These are phyloP conservation scores for Cyamopsis tetragonoloba DNA, from an alignment of 306 rosid genomes.

Conservation along the genomic window DNA sequence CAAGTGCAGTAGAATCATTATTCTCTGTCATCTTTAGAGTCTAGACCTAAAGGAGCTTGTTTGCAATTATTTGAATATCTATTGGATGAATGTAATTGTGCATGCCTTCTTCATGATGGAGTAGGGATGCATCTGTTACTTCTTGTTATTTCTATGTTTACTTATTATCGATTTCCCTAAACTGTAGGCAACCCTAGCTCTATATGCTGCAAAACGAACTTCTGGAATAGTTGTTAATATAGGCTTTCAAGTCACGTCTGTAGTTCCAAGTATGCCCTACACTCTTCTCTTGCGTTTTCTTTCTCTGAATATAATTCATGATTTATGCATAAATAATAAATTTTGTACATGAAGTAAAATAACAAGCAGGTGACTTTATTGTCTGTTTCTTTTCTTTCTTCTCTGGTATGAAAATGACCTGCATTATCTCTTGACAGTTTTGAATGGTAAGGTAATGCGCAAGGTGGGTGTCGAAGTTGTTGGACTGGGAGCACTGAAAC, in stretches of 20 bases:
- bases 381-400: background rate
- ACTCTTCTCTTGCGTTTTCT: background rate
- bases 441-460: conserved; percentile 83
- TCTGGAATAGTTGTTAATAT: conserved; percentile 91
- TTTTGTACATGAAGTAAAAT: conserved; percentile 3
- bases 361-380: conserved; percentile 4
- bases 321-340: background rate
- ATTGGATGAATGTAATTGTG: background rate
- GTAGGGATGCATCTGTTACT: background rate
- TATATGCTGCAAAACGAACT: conserved; percentile 76
- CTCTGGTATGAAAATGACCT: conserved; percentile 2
- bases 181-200: conserved; percentile 78
- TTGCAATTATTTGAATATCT: too few relatives aligned
- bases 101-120: background rate
- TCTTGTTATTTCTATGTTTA: conserved; percentile 7
- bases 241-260: conserved; percentile 85
- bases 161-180: conserved; percentile 29
- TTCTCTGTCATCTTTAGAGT: background rate
- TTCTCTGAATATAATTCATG: background rate
- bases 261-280: conserved; percentile 83
- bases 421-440: conserved; percentile 43
- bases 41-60: conserved; percentile 2
- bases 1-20: background rate
- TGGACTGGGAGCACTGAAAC: conserved; percentile 88
- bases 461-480: conserved; percentile 85